These are phyloP conservation scores for Cutaneotrichosporon dermatis DNA, from an alignment of 1,284 basidiomycete species.

Conservation along the genomic window DNA sequence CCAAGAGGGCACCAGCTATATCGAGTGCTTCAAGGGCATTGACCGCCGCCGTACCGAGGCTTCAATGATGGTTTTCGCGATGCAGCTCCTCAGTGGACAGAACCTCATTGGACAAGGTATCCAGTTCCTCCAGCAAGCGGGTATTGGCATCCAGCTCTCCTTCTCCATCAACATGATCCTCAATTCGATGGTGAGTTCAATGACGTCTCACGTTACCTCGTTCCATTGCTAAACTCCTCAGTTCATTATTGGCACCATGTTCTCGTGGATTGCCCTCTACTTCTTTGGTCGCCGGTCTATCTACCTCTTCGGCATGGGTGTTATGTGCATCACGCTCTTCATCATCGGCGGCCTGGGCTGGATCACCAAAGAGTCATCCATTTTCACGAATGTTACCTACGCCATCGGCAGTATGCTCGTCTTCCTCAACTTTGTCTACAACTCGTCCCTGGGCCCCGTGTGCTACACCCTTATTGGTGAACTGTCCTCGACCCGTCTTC, in stretches of 20 bases:
- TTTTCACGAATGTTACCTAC: background rate
- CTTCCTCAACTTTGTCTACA: constrained; percentile 23
- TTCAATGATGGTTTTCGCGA: constrained; percentile 21
- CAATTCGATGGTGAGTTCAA: constrained; percentile 4
- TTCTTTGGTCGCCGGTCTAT: constrained; percentile 13
- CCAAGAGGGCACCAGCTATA: constrained; percentile 21
- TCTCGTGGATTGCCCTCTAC: constrained; percentile 8
- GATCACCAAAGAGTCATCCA: background rate
- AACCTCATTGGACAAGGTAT: constrained; percentile 20
- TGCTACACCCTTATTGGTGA: constrained; percentile 32
- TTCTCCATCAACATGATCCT: constrained; percentile 44
- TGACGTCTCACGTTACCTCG: too few relatives aligned
- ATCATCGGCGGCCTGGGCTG: constrained; percentile 19
- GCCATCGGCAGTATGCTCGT: constrained; percentile 20
- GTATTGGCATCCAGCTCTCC: constrained; percentile 39
- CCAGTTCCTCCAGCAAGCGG: constrained; percentile 47
- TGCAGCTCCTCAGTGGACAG: constrained; percentile 13
- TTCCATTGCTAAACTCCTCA: background rate
- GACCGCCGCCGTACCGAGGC: constrained; percentile 25
- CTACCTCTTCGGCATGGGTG: constrained; percentile 22
- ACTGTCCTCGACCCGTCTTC: constrained; percentile 43
- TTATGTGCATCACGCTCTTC: constrained; percentile 11
- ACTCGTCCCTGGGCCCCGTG: constrained; percentile 24
- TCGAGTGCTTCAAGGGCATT: constrained; percentile 29
- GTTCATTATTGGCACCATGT: constrained; percentile 12